A percentile compares a stretch with the other conserved stretches of the same genome.
Evolutionary conservation across 371 early-diverging fungal species (phyloP).

Genomic region (Rhizopus sp.): DNA sequence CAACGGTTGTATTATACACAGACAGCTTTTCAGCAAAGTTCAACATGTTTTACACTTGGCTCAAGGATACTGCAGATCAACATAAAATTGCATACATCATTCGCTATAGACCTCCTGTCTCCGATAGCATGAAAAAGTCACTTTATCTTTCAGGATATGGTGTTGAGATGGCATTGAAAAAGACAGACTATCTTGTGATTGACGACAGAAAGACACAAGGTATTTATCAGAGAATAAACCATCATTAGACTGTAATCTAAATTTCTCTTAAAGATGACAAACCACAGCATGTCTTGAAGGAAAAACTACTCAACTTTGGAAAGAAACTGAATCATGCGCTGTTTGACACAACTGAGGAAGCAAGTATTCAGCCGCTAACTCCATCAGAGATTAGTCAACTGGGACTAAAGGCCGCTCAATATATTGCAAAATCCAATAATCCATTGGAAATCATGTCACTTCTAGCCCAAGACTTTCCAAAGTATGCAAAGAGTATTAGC

Average conservation of each 20-base stretch:
- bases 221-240: not conserved
- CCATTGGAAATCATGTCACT: slow-evolving; percentile 66
- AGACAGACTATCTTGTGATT: slow-evolving; percentile 91
- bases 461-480: slow-evolving; percentile 82
- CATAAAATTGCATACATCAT: slow-evolving; percentile 46
- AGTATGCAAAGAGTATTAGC: slow-evolving; percentile 74
- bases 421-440: slow-evolving; percentile 56
- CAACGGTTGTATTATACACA: slow-evolving; percentile 55
- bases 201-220: slow-evolving; percentile 78
- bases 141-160: slow-evolving; percentile 85
- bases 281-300: slow-evolving; percentile 17
- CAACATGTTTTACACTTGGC: slow-evolving; percentile 35
- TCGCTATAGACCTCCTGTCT: slow-evolving; percentile 54
- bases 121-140: slow-evolving; percentile 11
- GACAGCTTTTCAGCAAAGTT: slow-evolving; percentile 49
- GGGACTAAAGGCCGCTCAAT: slow-evolving; percentile 69
- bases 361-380: slow-evolving; percentile 64
- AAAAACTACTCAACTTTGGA: slow-evolving; percentile 26
- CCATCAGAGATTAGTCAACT: slow-evolving; percentile 64
- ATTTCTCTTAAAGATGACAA: not conserved
- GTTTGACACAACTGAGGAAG: slow-evolving; percentile 37
- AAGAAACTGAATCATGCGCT: slow-evolving; percentile 35
- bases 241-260: not conserved
- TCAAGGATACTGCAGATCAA: slow-evolving; percentile 32
- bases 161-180: slow-evolving; percentile 90